Evolutionary conservation across 1,284 basidiomycete species (phyloP).

Genomic region (Puccinia hordei): DNA sequence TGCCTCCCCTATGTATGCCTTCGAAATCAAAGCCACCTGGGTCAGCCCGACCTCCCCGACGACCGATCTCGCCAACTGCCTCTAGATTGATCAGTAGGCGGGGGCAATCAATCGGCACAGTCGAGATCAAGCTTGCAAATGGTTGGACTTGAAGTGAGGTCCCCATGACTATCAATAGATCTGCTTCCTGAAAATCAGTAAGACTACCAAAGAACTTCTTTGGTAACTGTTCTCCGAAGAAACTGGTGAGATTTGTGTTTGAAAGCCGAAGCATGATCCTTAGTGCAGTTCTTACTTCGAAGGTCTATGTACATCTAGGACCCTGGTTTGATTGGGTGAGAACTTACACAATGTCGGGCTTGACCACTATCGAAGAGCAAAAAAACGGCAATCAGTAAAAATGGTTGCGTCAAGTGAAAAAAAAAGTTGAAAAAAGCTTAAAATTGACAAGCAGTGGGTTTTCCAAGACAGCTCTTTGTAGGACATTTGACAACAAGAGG

Average conservation of each 20-base stretch:
- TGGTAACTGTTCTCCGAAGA: slow-evolving; percentile 57
- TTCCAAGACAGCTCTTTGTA: slow-evolving; percentile 11
- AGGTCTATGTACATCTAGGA: not conserved
- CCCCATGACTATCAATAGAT: slow-evolving; percentile 87
- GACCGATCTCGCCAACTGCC: slow-evolving; percentile 61
- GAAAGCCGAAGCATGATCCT: not conserved
- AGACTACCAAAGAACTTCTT: slow-evolving; percentile 56
- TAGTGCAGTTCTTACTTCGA: not conserved
- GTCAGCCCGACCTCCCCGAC: not conserved
- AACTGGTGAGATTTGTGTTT: not conserved
- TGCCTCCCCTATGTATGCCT: slow-evolving; percentile 47
- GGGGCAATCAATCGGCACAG: slow-evolving; percentile 61
- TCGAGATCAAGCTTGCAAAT: slow-evolving; percentile 63
- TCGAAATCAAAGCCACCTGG: slow-evolving; percentile 51
- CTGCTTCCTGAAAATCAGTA: slow-evolving; percentile 65
- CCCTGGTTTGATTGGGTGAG: not conserved
- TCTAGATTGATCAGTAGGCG: slow-evolving; percentile 65
- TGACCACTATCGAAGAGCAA: slow-evolving; percentile 54
- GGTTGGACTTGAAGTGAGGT: slow-evolving; percentile 76
- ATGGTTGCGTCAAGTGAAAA: not conserved
- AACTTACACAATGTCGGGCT: slow-evolving; percentile 58
- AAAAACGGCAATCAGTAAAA: not conserved
- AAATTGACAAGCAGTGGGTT: slow-evolving; percentile 27
- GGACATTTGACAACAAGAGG: slow-evolving; percentile 14
- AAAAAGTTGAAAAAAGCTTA: not conserved